Evolutionary conservation across 1,284 basidiomycete genomes (phyloP), one percentile per base, ranked within the genome.

Genomic region (Sporisorium iseilematis-ciliati): DNA sequence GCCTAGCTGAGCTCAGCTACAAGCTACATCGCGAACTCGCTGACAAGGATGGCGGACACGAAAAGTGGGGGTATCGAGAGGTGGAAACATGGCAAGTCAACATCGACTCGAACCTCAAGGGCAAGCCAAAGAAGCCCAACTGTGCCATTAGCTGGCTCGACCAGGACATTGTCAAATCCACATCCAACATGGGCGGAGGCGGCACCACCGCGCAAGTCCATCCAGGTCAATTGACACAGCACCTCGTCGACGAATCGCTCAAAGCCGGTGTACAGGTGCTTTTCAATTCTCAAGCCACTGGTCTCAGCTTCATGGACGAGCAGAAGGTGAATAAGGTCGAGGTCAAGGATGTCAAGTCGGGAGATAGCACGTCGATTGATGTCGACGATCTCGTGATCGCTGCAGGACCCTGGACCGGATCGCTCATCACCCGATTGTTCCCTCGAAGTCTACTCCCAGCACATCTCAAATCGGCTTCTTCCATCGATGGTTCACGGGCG

Each of bases 51-150:
- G 69, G 68, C 23, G 94, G 95, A 0, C 86, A 87, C 20, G 87
- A 90, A 48, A 87, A 90, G 25, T 97, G 93, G 94, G 93, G 93
- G 0, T 97, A 93, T 89, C 88, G 95, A 87, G 89, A 86, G 88
- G 86, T 89, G 10, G 88, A 88, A 42, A 81, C 78, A 16, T 75
- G 74, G 67, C 75, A 79, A 43, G 65, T 81, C 52, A 65, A 70
- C 33, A 43, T 79, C 57, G 78, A 81, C 41, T 68, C 77, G 14
- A 76, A 62, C 8, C 66, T 75, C 49, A 76, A 73, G 51, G 57
- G 65, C 18, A 66, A 56, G 33, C 29, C 58, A 21, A 71, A 58
- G 16, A 55, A 58, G 52, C 11, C 43, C 10, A 40, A 59, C 1
- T 70, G 78, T 14, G 68, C 78, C 38, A 77, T 78, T 25, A 66